These are phyloP conservation scores for Aspergillus incahuasiensis DNA, from an alignment of 495 filamentous ascomycete genomes.

Conservation along the genomic window DNA sequence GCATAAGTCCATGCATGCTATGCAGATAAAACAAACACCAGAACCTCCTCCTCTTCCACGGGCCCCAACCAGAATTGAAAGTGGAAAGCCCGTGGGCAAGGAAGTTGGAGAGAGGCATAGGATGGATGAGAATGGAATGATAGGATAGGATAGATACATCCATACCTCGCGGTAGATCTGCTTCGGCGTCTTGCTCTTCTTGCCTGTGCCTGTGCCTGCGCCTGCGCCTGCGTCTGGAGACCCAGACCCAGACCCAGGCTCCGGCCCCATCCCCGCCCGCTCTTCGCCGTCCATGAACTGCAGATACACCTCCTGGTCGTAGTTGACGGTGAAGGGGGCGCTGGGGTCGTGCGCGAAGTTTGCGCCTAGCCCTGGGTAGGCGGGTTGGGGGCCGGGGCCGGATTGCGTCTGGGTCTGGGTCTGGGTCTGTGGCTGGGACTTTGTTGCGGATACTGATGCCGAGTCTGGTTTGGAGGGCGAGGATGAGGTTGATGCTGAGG, in stretches of 20 bases:
- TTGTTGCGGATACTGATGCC: too few relatives aligned
- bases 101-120: too few relatives aligned
- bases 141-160: neutral
- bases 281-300: constrained; percentile 22
- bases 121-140: too few relatives aligned
- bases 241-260: neutral
- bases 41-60: too few relatives aligned
- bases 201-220: neutral
- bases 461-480: neutral
- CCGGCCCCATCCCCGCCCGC: neutral
- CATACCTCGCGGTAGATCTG: constrained; percentile 30
- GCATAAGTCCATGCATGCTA: too few relatives aligned
- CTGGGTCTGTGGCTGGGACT: neutral
- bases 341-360: constrained; percentile 20
- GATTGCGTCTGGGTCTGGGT: neutral
- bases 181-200: constrained; percentile 19
- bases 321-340: constrained; percentile 20
- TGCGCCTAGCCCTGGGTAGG: constrained; percentile 15
- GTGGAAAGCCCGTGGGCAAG: too few relatives aligned
- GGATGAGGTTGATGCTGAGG: neutral
- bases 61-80: too few relatives aligned
- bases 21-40: too few relatives aligned
- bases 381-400: neutral
- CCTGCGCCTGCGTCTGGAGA: too few relatives aligned
- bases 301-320: constrained; percentile 31